Base-by-base conservation (phyloP, 1,284 basidiomycete species). In the Melampsora abietis-canadensis region DNA sequence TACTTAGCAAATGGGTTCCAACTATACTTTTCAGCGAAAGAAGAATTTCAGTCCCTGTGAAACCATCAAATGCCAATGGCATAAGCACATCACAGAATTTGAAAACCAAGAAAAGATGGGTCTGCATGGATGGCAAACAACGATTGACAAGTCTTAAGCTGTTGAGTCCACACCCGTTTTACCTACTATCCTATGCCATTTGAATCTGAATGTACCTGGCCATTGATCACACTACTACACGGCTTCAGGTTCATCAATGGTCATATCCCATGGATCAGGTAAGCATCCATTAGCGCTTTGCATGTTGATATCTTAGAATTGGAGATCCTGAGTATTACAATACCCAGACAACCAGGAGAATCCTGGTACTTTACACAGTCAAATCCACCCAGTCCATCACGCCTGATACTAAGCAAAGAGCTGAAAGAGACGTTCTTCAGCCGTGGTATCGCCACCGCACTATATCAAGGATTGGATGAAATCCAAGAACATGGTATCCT, bases 41-140 rank as follows among this genome's bases (percentile, higher is more conserved):
- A 19, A 40, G 37, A 40, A 40, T 12, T 40, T 5, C 10, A 10
- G 37, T 5, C 6, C 37, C 37, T 40, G 19, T n/a, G n/a, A n/a
- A 54, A 4, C 57, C 66, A 15, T 34, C 46, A 21, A 40, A 21
- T 27, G 10, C 37, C 15, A 59, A 40, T 31, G 17, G 27, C 19
- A 21, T 7, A 27, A 40, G 34, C 31, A 8, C 8, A 24, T 59
- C 51, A 21, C 47, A 37, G 15, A 44, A 61, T 6, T 27, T 30
- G 19, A 74, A 66, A 61, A 57, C 51, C 3, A 44, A 59, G 47
- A n/a, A 12, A n/a, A 54, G 7, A 21, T 75, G 73, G 73, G 73
- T 75, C 21, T 75, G 73, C 31, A 75, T 75, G 66, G 73, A 75
- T 27, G 73, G 73, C 24, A 75, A 75, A 44, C 73, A 75, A 57